phyloP scores from a whole-genome alignment of 2,329 filamentous ascomycete species.

The Aspergillus uvarum region DNA sequence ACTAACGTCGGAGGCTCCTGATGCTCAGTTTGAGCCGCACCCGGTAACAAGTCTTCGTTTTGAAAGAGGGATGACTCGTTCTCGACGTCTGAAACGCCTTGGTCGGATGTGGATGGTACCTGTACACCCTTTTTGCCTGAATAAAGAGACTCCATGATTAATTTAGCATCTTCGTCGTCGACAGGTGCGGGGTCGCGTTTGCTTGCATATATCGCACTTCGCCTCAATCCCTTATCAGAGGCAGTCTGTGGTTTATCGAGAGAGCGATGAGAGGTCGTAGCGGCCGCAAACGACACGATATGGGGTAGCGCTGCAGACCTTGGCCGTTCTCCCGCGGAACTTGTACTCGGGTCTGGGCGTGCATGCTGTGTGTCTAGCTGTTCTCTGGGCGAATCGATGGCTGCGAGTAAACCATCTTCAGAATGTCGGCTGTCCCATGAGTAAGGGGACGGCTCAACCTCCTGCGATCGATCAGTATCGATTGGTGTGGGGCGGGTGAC shows the following conservation, averaged over 20 bases:
- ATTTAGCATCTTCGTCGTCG: constrained; percentile 42
- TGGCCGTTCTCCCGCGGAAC: constrained; percentile 18
- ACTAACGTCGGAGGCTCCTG: constrained; percentile 8
- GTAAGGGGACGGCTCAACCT: constrained; percentile 50
- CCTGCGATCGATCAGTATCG: constrained; percentile 44
- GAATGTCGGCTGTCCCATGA: constrained; percentile 56
- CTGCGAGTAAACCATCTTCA: constrained; percentile 49
- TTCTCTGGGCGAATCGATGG: constrained; percentile 28
- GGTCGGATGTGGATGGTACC: constrained; percentile 17
- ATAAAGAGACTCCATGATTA: constrained; percentile 37
- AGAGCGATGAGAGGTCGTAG: constrained; percentile 34
- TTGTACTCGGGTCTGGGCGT: constrained; percentile 16
- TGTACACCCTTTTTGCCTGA: constrained; percentile 28
- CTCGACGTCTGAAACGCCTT: constrained; percentile 23
- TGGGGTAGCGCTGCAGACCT: constrained; percentile 24
- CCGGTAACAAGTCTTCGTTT: constrained; percentile 14
- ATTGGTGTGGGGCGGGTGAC: constrained; percentile 43
- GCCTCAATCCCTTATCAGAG: constrained; percentile 29
- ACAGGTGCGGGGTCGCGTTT: constrained; percentile 28
- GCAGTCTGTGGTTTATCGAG: constrained; percentile 27
- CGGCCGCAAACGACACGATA: constrained; percentile 19
- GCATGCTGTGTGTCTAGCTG: constrained; percentile 11
- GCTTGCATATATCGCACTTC: constrained; percentile 32
- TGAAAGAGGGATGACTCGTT: constrained; percentile 31
- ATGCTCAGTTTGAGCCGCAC: constrained; percentile 8